Base-by-base conservation (phyloP, 2,329 filamentous ascomycete genomes). In the Trichophyton mentagrophytes region DNA sequence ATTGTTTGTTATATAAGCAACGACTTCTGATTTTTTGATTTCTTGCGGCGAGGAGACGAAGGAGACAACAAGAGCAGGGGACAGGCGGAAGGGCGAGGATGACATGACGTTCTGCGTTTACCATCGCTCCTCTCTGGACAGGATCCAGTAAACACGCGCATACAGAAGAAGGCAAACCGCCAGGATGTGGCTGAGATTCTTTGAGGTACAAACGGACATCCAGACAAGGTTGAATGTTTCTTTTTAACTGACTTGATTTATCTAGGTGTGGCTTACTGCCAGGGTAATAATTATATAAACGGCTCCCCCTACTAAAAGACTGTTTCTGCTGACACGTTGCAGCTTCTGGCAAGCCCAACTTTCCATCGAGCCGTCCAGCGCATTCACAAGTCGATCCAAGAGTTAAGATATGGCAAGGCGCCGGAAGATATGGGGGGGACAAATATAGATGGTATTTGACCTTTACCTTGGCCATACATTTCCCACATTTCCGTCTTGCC, bases 301-400 rank as follows among this genome's bases (percentile, higher is more conserved):
- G 71, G 72, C 66, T 17, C n/a, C n/a, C n/a, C n/a, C 74, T 57
- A 72, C 68, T 59, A 61, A 65, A 57, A 68, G 72, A 65, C 73
- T 74, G 72, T 63, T 67, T 61, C 64, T 60, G 40, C 59, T 59
- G 20, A 58, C 40, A 17, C 9, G 36, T 22, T 49, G 27, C 64
- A 76, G 74, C 72, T 78, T 61, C 68, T 78, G 58, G 66, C 70
- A 59, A 77, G 75, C 63, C 74, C 73, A 8, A 64, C 70, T 58
- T 78, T 77, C 64, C 76, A 77, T 65, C 69, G 72, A 44, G 70
- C 73, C 65, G 76, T 78, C 51, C 73, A 74, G 30, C 69, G 67
- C 60, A 70, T 77, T 22, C 74, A 78, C 65, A 72, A 73, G 58
- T 72, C 67, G 55, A 66, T 78, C 22, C 73, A 76, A 64, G 70